phyloP scores from a whole-genome alignment of 805 yeast species.

The Saturnispora diversa region DNA sequence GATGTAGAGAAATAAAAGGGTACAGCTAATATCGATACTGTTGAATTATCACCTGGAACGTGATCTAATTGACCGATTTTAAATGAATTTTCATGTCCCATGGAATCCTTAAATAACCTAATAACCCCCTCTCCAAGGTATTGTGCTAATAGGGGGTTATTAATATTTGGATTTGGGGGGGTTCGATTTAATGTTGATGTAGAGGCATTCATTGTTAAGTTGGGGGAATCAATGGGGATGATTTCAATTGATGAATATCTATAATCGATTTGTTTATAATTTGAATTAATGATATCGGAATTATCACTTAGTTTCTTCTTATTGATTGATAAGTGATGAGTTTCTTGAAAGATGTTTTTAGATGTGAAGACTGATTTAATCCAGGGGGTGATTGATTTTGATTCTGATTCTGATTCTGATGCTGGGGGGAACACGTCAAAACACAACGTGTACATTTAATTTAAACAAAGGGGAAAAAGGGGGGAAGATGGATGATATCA shows the following conservation, averaged over 20 bases:
- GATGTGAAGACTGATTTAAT: not conserved
- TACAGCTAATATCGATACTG: conserved; percentile 73
- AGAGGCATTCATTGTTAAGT: not conserved
- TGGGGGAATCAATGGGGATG: conserved; percentile 22
- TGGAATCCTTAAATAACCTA: conserved; percentile 52
- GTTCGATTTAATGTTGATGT: too few species aligned
- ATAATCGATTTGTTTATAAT: conserved; percentile 22
- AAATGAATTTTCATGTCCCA: conserved; percentile 17
- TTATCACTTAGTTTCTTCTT: too few species aligned
- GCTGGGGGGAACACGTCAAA: conserved; percentile 5
- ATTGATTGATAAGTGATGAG: too few species aligned
- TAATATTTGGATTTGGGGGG: too few species aligned
- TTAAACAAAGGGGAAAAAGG: not conserved
- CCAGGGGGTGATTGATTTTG: too few species aligned
- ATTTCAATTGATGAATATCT: conserved; percentile 31
- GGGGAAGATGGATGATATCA: not conserved
- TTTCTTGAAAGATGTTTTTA: not conserved
- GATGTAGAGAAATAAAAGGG: conserved; percentile 84
- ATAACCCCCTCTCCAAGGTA: conserved; percentile 70
- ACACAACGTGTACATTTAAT: conserved; percentile 4
- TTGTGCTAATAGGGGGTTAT: conserved; percentile 48
- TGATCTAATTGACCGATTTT: conserved; percentile 14
- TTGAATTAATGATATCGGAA: not conserved
- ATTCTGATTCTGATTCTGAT: not conserved
- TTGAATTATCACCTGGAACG: conserved; percentile 47